Evolutionary conservation across 2,329 filamentous ascomycete genomes (phyloP).

Genomic region (Phialemoniopsis sp.): DNA sequence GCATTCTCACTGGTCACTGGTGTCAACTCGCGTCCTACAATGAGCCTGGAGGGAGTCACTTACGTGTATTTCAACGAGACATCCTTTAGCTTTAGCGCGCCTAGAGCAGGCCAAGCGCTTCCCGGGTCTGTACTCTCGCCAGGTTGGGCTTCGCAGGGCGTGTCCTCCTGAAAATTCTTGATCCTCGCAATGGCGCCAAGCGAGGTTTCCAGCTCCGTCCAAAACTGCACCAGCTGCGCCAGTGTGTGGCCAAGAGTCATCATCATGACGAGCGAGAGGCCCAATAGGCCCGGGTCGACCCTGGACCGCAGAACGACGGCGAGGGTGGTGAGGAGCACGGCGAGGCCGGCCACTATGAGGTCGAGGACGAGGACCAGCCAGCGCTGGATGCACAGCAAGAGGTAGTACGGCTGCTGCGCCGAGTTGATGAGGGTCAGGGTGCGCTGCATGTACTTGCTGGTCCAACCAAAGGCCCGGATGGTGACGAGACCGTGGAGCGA

Average conservation of each 20-base stretch:
- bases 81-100: too few species aligned
- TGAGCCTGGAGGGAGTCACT: too few species aligned
- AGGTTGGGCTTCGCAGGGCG: slow-evolving; percentile 3
- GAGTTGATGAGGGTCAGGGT: slow-evolving; percentile 28
- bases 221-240: slow-evolving; percentile 15
- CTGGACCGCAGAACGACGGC: slow-evolving; percentile 23
- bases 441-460: slow-evolving; percentile 14
- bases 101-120: too few species aligned
- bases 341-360: slow-evolving; percentile 41
- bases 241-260: slow-evolving; percentile 14
- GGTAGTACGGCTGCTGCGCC: slow-evolving; percentile 44
- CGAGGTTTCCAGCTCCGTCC: slow-evolving; percentile 18
- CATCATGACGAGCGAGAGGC: slow-evolving; percentile 24
- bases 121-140: too few species aligned
- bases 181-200: slow-evolving; percentile 19
- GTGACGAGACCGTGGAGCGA: slow-evolving; percentile 36
- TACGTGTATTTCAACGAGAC: too few species aligned
- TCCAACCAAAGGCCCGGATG: slow-evolving; percentile 43
- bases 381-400: slow-evolving; percentile 44
- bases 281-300: slow-evolving; percentile 20
- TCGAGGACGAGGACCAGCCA: slow-evolving; percentile 50
- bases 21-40: too few species aligned
- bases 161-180: slow-evolving; percentile 6
- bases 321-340: slow-evolving; percentile 30
- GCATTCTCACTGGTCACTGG: too few species aligned